phyloP scores from a whole-genome alignment of 495 filamentous ascomycete species.

The Podospora comata region DNA sequence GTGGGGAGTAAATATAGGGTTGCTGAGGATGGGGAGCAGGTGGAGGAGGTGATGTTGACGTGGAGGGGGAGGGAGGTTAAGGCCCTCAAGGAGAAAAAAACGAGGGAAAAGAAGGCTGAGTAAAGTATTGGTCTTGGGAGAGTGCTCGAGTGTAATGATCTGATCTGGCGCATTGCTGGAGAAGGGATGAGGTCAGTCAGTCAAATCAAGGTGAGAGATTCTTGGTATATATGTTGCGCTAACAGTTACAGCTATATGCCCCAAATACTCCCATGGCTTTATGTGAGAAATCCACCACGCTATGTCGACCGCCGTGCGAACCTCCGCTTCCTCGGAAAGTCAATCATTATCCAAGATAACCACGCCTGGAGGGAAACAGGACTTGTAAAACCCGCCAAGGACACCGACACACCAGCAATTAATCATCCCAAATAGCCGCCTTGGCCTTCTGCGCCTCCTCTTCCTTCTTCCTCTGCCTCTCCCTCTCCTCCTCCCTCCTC shows the following conservation, averaged over 20 bases:
- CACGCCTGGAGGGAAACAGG: not conserved
- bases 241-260: too few species aligned
- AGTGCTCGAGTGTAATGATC: too few species aligned
- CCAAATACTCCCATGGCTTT: too few species aligned
- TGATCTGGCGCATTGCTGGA: too few species aligned
- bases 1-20: slow-evolving; percentile 54
- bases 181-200: too few species aligned
- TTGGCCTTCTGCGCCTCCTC: slow-evolving; percentile 69
- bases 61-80: slow-evolving; percentile 54
- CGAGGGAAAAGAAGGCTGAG: not conserved
- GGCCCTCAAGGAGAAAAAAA: slow-evolving; percentile 3
- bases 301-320: not conserved
- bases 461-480: slow-evolving; percentile 58
- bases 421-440: slow-evolving; percentile 81
- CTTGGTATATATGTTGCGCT: too few species aligned
- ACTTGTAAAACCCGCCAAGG: too few species aligned
- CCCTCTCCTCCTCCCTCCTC: slow-evolving; percentile 67
- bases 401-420: slow-evolving; percentile 18
- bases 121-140: not conserved
- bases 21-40: slow-evolving; percentile 22
- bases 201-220: too few species aligned
- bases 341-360: not conserved
- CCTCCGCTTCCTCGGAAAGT: too few species aligned
- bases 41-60: slow-evolving; percentile 46
- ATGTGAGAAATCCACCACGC: not conserved